Conservation (phyloP, 2,329 filamentous ascomycete species). For the Trichoderma atrobrunneum region DNA sequence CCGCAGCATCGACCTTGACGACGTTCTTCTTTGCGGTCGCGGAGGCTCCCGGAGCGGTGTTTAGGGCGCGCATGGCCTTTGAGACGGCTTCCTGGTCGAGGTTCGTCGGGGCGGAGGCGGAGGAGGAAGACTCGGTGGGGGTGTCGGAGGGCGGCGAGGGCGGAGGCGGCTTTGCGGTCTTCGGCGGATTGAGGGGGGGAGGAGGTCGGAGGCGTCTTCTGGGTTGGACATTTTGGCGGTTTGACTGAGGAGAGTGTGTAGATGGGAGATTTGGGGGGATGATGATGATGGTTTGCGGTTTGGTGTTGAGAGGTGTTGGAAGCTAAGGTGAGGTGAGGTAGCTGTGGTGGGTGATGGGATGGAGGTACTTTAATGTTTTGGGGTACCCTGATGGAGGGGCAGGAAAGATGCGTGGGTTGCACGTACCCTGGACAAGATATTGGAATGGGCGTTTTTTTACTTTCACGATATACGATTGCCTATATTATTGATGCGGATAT, state of each 20-base stretch:
- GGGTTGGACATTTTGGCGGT: background rate
- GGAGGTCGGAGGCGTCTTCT: constrained; percentile 52
- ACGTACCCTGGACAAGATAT: background rate
- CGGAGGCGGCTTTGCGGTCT: constrained; percentile 73
- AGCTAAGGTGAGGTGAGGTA: too few species aligned
- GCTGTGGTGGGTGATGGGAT: background rate
- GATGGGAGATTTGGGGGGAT: background rate
- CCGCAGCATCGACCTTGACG: constrained; percentile 71
- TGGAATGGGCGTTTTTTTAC: background rate
- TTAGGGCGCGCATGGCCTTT: constrained; percentile 67
- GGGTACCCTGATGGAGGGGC: background rate
- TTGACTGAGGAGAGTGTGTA: background rate
- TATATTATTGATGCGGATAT: background rate
- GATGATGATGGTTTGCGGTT: background rate
- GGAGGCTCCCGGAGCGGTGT: constrained; percentile 24
- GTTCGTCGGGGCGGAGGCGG: constrained; percentile 45
- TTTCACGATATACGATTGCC: background rate
- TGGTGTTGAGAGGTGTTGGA: background rate
- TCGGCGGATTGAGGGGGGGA: constrained; percentile 63
- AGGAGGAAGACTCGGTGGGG: constrained; percentile 46
- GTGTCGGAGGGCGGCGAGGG: constrained; percentile 70
- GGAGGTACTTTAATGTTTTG: background rate
- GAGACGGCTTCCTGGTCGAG: constrained; percentile 68
- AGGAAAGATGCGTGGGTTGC: background rate
- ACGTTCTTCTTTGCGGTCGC: constrained; percentile 51